A percentile compares a stretch with the other conserved stretches of the same genome.
These are phyloP conservation scores for Loxodes magnus DNA, from an alignment of 73 alveolate species.

Conservation along the genomic window DNA sequence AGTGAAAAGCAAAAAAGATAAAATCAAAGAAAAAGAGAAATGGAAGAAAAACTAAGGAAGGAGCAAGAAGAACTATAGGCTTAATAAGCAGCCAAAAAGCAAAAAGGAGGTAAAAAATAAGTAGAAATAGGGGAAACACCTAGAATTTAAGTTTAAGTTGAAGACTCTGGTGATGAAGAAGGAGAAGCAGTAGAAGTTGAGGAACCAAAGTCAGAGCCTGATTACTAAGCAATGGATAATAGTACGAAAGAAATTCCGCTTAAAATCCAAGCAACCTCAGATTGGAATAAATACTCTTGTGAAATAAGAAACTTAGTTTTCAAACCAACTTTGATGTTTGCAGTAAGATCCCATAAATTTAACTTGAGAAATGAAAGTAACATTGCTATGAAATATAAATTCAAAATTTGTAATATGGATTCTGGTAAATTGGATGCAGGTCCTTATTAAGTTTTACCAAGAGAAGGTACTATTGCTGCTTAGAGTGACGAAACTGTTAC, in stretches of 20 bases:
- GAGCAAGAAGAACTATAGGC: constrained; percentile 56
- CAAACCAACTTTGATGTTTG: constrained; percentile 93
- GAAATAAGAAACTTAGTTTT: constrained; percentile 69
- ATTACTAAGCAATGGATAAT: constrained; percentile 63
- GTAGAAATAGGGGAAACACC: constrained; percentile 53
- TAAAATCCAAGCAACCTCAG: constrained; percentile 76
- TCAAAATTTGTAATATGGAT: constrained; percentile 53
- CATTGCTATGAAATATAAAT: constrained; percentile 48
- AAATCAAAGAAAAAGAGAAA: constrained; percentile 69
- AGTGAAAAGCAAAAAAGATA: constrained; percentile 84
- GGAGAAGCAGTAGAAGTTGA: constrained; percentile 90
- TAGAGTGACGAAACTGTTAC: constrained; percentile 89
- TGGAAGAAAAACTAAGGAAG: constrained; percentile 63
- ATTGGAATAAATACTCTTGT: constrained; percentile 88
- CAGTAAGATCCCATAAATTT: constrained; percentile 85
- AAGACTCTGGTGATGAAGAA: constrained; percentile 80
- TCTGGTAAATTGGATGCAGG: constrained; percentile 91
- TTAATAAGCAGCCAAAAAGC: constrained; percentile 61
- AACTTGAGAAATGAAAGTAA: constrained; percentile 73
- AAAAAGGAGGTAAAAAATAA: constrained; percentile 70
- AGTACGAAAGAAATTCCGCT: constrained; percentile 81
- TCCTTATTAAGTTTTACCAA: constrained; percentile 80
- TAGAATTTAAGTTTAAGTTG: constrained; percentile 42
- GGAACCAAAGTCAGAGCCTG: constrained; percentile 90
- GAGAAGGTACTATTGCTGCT: constrained; percentile 84